Evolutionary conservation across 1,284 basidiomycete genomes (phyloP).

Genomic region (Cystobasidiaceae sp.): DNA sequence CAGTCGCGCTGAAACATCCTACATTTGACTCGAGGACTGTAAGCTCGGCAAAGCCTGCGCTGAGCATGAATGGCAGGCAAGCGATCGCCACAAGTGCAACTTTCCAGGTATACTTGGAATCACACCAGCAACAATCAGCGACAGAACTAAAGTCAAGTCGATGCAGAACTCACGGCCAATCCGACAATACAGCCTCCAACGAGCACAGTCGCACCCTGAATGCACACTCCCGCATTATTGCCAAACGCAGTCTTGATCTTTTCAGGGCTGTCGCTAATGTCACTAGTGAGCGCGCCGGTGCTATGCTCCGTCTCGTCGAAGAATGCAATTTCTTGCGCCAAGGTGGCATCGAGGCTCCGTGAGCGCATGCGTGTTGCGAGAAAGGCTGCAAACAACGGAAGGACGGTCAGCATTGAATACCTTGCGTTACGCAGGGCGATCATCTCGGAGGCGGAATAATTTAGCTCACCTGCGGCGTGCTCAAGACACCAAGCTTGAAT

Average conservation of each 20-base stretch:
- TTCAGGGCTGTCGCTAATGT: slow-evolving; percentile 80
- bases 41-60: neutral
- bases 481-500: slow-evolving; percentile 43
- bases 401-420: too few relatives aligned
- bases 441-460: too few relatives aligned
- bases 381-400: slow-evolving; percentile 35
- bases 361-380: slow-evolving; percentile 44
- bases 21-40: too few relatives aligned
- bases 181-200: slow-evolving; percentile 70
- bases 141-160: neutral
- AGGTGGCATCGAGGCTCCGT: slow-evolving; percentile 42
- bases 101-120: neutral
- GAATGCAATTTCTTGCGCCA: slow-evolving; percentile 47
- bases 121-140: neutral
- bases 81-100: slow-evolving; percentile 10
- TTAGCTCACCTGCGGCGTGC: neutral
- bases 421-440: too few relatives aligned
- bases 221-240: slow-evolving; percentile 67
- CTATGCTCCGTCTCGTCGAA: slow-evolving; percentile 45
- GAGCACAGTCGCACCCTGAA: slow-evolving; percentile 71
- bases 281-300: slow-evolving; percentile 73
- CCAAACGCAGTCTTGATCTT: slow-evolving; percentile 88
- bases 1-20: too few relatives aligned
- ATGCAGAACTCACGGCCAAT: slow-evolving; percentile 49
- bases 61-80: neutral